Evolutionary conservation across 176 grass and related monocot genomes (phyloP).

Genomic region (Hsuehochloa calcarea): DNA sequence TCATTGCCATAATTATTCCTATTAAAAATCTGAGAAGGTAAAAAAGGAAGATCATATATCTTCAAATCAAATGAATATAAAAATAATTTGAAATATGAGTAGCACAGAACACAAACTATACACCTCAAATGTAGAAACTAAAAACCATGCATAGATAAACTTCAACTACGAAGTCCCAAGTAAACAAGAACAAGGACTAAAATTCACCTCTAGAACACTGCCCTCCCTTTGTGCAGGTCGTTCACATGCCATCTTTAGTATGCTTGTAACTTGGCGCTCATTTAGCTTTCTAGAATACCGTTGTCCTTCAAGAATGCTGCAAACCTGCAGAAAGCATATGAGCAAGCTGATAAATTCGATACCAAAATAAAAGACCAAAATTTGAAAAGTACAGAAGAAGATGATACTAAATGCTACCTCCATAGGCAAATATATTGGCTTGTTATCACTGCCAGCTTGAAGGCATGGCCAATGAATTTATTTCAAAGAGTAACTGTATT

Average conservation of each 20-base stretch:
- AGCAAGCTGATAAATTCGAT: neutral
- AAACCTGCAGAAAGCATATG: conserved; percentile 47
- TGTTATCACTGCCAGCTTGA: conserved; percentile 60
- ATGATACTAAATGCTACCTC: conserved; percentile 47
- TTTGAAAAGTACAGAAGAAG: neutral
- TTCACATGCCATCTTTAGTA: conserved; percentile 61
- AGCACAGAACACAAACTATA: neutral
- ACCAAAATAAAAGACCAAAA: neutral
- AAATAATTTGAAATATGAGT: neutral
- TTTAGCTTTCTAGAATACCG: conserved; percentile 62
- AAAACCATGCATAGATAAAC: neutral
- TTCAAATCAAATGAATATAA: neutral
- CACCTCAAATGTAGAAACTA: neutral
- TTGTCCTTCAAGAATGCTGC: conserved; percentile 64
- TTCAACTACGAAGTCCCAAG: neutral
- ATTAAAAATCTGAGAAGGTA: conserved; percentile 49
- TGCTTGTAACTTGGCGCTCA: conserved; percentile 54
- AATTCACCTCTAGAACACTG: conserved; percentile 50
- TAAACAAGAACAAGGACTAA: neutral
- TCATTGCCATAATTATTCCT: conserved; percentile 55
- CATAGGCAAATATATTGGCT: conserved; percentile 63
- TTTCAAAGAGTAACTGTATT: conserved; percentile 45
- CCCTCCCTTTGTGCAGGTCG: conserved; percentile 47
- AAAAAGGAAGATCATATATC: neutral
- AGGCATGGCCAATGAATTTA: conserved; percentile 68